Evolutionary conservation across 2,329 filamentous ascomycete genomes (phyloP).

Genomic region (Ceratocystis harringtonii): DNA sequence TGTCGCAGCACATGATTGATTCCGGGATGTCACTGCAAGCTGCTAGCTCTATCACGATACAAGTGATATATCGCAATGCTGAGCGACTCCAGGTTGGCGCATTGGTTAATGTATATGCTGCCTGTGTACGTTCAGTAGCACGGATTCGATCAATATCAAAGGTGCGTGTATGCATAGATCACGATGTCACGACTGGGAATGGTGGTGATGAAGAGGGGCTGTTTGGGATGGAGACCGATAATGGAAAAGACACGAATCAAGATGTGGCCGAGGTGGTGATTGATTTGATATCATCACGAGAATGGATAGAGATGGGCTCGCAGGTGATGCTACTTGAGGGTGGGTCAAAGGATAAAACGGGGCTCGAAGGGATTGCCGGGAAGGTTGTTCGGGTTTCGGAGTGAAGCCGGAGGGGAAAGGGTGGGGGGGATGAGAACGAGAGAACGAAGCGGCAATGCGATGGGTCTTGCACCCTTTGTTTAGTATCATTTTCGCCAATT

Average conservation of each 20-base stretch:
- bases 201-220: slow-evolving; percentile 1
- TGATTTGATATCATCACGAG: slow-evolving; percentile 51
- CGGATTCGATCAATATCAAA: slow-evolving; percentile 46
- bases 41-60: slow-evolving; percentile 54
- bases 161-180: slow-evolving; percentile 6
- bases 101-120: slow-evolving; percentile 69
- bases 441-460: not conserved
- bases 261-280: slow-evolving; percentile 41
- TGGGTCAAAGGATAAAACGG: slow-evolving; percentile 49
- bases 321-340: slow-evolving; percentile 58
- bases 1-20: slow-evolving; percentile 42
- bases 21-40: slow-evolving; percentile 45
- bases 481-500: not conserved
- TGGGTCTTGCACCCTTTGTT: not conserved
- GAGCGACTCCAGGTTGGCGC: slow-evolving; percentile 50
- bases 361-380: slow-evolving; percentile 59
- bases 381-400: slow-evolving; percentile 47
- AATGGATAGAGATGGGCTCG: slow-evolving; percentile 60
- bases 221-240: slow-evolving; percentile 17
- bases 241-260: slow-evolving; percentile 19
- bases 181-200: slow-evolving; percentile 7
- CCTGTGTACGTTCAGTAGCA: slow-evolving; percentile 70
- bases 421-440: not conserved
- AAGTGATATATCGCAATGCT: slow-evolving; percentile 50
- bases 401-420: slow-evolving; percentile 21